These are phyloP conservation scores for Solanum gracilifrons DNA, from an alignment of 257 asterid species.

Conservation along the genomic window DNA sequence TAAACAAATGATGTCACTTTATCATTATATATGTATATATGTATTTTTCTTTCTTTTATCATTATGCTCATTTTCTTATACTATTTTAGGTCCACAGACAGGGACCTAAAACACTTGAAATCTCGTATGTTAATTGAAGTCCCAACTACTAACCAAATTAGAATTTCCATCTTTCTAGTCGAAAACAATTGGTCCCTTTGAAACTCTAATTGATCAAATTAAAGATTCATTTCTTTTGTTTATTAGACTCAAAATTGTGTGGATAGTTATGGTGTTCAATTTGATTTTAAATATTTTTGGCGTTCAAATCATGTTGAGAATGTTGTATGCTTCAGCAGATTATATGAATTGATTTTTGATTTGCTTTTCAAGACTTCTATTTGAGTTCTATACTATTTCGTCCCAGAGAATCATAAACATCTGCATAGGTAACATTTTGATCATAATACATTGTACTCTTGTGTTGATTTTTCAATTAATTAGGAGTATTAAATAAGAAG, in stretches of 20 bases:
- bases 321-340: background rate
- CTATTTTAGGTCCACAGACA: background rate
- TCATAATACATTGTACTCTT: background rate
- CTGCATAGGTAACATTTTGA: background rate
- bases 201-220: background rate
- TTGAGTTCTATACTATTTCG: background rate
- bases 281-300: background rate
- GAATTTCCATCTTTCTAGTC: background rate
- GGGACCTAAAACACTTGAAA: background rate
- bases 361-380: background rate
- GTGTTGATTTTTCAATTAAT: background rate
- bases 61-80: background rate
- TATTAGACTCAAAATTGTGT: background rate
- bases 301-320: background rate
- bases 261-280: background rate
- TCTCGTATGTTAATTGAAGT: background rate
- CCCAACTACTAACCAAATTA: background rate
- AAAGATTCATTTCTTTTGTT: background rate
- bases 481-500: background rate
- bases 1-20: background rate
- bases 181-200: background rate
- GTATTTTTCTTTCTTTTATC: background rate
- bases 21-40: background rate
- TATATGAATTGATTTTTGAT: background rate
- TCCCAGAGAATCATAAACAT: background rate